These are phyloP conservation scores for Russula griseocarnosa DNA, from an alignment of 768 basidiomycete genomes.

Conservation along the genomic window DNA sequence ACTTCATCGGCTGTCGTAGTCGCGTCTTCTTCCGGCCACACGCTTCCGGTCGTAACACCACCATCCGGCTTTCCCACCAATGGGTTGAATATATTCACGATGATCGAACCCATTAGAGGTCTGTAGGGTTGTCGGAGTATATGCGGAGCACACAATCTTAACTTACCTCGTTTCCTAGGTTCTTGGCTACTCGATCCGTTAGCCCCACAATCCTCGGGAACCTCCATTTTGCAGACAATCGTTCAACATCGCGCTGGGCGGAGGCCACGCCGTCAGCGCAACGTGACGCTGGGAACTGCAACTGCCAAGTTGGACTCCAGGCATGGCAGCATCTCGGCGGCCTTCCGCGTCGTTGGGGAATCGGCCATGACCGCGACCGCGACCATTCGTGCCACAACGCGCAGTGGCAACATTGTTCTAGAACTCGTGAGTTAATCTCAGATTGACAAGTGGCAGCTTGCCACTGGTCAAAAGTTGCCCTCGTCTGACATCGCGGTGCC, in stretches of 20 bases:
- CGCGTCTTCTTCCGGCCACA: slow-evolving; percentile 2
- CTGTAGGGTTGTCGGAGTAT: neutral
- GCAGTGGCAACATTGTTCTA: slow-evolving; percentile 21
- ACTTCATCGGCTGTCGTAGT: slow-evolving; percentile 9
- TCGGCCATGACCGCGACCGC: slow-evolving; percentile 1
- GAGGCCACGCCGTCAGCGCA: slow-evolving; percentile 13
- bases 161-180: slow-evolving; percentile 11
- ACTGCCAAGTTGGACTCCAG: slow-evolving; percentile 19
- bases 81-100: slow-evolving; percentile 10
- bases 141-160: neutral
- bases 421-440: slow-evolving; percentile 17
- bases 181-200: slow-evolving; percentile 24
- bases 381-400: slow-evolving; percentile 17
- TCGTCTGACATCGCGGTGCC: neutral
- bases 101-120: slow-evolving; percentile 21
- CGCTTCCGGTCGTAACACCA: neutral
- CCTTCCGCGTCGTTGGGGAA: slow-evolving; percentile 13
- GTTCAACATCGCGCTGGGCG: slow-evolving; percentile 9
- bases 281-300: slow-evolving; percentile 11
- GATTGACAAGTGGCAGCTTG: neutral
- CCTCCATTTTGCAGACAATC: slow-evolving; percentile 6
- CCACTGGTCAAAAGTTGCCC: neutral
- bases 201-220: neutral
- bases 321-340: slow-evolving; percentile 15
- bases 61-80: slow-evolving; percentile 2